phyloP scores from a whole-genome alignment of 306 rosid genomes.

The Ziziphus jujuba region DNA sequence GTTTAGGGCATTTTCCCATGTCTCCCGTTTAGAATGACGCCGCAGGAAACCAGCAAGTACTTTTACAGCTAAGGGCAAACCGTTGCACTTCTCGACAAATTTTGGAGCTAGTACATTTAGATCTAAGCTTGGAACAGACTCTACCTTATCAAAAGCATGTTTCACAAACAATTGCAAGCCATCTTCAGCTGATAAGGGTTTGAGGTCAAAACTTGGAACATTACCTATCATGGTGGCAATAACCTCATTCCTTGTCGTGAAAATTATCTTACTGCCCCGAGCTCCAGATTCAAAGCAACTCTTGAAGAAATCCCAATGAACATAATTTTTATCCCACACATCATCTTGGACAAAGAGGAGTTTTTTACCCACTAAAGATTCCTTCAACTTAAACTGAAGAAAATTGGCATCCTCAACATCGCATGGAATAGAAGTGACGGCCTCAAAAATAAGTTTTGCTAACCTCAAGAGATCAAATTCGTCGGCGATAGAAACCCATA shows the following conservation, averaged over 20 bases:
- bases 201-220: neutral
- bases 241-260: neutral
- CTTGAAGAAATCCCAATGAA: neutral
- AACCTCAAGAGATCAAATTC: neutral
- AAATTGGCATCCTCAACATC: neutral
- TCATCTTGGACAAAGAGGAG: constrained; percentile 9
- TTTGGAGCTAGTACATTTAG: constrained; percentile 2
- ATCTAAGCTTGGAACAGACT: neutral
- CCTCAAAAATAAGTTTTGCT: neutral
- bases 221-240: neutral
- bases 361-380: neutral
- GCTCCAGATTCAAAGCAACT: neutral
- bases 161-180: constrained; percentile 4
- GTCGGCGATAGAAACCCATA: neutral
- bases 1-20: neutral
- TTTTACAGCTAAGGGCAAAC: constrained; percentile 5
- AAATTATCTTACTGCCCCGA: constrained; percentile 5
- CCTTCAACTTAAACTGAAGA: no score
- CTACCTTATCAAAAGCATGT: neutral
- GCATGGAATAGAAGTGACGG: neutral
- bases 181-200: neutral
- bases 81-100: constrained; percentile 11
- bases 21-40: neutral
- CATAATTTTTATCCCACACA: constrained; percentile 7
- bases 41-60: neutral